Base-by-base conservation (phyloP, 371 early-diverging fungal genomes). In the Rhizomucor miehei region DNA sequence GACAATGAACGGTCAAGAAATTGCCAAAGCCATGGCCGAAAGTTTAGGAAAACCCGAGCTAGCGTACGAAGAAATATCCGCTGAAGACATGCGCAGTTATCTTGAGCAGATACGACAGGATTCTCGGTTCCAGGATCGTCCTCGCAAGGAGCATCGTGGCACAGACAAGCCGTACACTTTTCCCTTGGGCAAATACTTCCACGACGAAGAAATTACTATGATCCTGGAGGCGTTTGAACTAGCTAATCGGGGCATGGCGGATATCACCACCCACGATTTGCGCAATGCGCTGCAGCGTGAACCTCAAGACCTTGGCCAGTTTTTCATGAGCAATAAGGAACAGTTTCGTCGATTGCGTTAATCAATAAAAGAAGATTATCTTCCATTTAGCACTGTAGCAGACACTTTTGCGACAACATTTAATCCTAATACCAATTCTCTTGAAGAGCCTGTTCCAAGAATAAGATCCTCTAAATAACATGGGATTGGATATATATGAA, bases 311-410 rank as follows among this genome's bases (percentile, higher is more conserved):
- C 20, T 75, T 40, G 54, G 57, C 29, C 44, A 67, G 3, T 75
- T 65, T 43, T 67, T 71, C 23, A 40, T 66, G 46, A 58, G 53
- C 47, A 75, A 75, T 50, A 69, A 70, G 19, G 64, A 71, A 1
- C 51, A 69, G n/a, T 71, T 75, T 59, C 66, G 52, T n/a, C 57
- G 54, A 8, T 63, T 71, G 23, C 57, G 54, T 14, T 63, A 47
- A 54, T 38, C n/a, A n/a, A n/a, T n/a, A n/a, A n/a, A n/a, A n/a
- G n/a, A n/a, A n/a, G n/a, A n/a, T n/a, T n/a, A n/a, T n/a, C n/a
- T n/a, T n/a, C n/a, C n/a, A n/a, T n/a, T n/a, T n/a, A n/a, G n/a
- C n/a, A n/a, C n/a, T n/a, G n/a, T n/a, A n/a, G n/a, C n/a, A n/a
- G n/a, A n/a, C n/a, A n/a, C n/a, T n/a, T n/a, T n/a, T n/a, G n/a